These are phyloP conservation scores for Cadophora malorum DNA, from an alignment of 2,329 filamentous ascomycete genomes.

Conservation along the genomic window DNA sequence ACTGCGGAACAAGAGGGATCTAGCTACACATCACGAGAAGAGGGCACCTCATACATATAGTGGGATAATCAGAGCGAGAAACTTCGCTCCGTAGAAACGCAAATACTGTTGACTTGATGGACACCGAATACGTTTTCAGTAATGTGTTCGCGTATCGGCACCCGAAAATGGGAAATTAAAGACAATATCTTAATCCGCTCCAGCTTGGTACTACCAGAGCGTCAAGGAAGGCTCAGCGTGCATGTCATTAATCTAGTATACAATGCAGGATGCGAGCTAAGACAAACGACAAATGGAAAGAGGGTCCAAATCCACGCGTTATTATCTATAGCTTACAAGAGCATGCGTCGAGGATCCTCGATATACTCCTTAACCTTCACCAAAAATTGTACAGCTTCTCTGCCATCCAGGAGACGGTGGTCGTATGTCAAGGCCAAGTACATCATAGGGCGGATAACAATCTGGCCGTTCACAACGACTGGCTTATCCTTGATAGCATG, in stretches of 20 bases:
- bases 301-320: slow-evolving; percentile 1
- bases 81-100: no score
- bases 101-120: no score
- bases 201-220: slow-evolving; percentile 8
- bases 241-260: slow-evolving; percentile 33
- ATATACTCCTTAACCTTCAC: slow-evolving; percentile 98
- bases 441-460: slow-evolving; percentile 99
- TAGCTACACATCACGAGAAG: no score
- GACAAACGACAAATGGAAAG: background rate
- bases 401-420: slow-evolving; percentile 91
- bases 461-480: slow-evolving; percentile 88
- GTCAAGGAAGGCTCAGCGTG: slow-evolving; percentile 16
- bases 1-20: background rate
- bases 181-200: background rate
- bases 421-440: slow-evolving; percentile 98
- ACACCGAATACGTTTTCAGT: no score
- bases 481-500: slow-evolving; percentile 97
- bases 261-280: slow-evolving; percentile 23
- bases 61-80: no score
- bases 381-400: slow-evolving; percentile 94
- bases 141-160: no score
- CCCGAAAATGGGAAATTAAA: background rate
- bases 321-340: slow-evolving; percentile 55
- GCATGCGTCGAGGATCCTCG: slow-evolving; percentile 92
- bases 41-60: no score